Base-by-base conservation (phyloP, 2,329 filamentous ascomycete species). In the Scedosporium minutisporum region DNA sequence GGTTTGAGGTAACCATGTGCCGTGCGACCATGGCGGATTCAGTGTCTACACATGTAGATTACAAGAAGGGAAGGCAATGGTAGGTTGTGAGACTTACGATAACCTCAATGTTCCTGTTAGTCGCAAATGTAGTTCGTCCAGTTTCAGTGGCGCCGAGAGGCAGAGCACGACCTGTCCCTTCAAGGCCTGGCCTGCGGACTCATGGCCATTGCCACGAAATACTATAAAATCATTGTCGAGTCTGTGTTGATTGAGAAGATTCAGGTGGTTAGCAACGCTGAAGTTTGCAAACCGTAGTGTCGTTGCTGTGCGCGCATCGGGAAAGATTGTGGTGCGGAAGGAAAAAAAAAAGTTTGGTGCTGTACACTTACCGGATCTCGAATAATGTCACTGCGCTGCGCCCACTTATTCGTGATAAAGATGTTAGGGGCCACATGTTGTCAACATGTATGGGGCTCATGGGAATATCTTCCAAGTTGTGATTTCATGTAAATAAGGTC, bases 181-280 rank as follows among this genome's bases (percentile, higher is more conserved):
- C 67, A 95, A 76, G 62, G 90, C 75, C 69, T 91, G 89, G 65
- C 88, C 90, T 53, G 88, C 84, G 57, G 90, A 88, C 71, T 93
- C 90, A 71, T 89, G 81, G 63, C 90, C 87, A 67, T 78, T 82
- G 64, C 90, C 90, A 61, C 90, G 87, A 66, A 95, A 88, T 33
- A 93, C 87, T 64, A 93, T 84, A 63, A 93, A 89, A 69, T 91
- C 87, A 69, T 88, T 87, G 61, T 93, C 88, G 64, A 93, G 82
- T 61, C 90, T 92, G 69, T 18, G 4, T 38, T 38, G 33, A 38
- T 38, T 38, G 46, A 51, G 60, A 66, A 33, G 21, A 64, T 46
- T 38, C 33, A 27, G 21, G 14, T n/a, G 44, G 44, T 60, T 60
- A 60, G 38, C 44, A 59, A 33, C 10, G 29, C 53, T 12, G 18